Conservation (phyloP, 306 rosid species). For the Prunus armeniaca region DNA sequence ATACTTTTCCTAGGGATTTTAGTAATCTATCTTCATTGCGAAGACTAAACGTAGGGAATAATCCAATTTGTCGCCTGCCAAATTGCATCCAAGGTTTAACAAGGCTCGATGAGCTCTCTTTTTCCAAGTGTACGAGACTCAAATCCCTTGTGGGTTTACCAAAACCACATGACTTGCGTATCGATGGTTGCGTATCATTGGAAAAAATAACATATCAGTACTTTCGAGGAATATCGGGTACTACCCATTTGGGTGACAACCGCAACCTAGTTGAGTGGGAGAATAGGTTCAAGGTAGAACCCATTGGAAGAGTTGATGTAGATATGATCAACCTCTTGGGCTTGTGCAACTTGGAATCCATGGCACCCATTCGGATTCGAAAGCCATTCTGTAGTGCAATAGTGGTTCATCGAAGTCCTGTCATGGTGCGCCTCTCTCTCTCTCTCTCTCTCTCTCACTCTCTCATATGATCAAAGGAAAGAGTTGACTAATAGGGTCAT, state of each 20-base stretch:
- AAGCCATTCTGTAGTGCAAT: fast-evolving
- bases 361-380: not conserved
- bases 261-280: not conserved
- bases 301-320: not conserved
- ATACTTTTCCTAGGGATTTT: not conserved
- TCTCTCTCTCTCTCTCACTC: no score
- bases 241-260: fast-evolving
- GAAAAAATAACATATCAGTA: not conserved
- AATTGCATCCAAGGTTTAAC: not conserved
- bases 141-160: not conserved
- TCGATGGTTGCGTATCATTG: no score
- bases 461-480: not conserved
- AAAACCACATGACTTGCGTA: no score
- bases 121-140: fast-evolving
- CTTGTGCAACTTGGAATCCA: not conserved
- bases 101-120: not conserved
- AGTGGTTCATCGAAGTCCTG: not conserved
- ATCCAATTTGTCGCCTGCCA: not conserved
- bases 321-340: not conserved
- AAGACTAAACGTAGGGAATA: not conserved
- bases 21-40: not conserved
- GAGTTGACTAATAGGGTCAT: not conserved
- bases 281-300: not conserved
- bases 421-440: not conserved
- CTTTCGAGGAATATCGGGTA: no score